These are phyloP conservation scores for Psidium guajava DNA, from an alignment of 345 rosid genomes.

Conservation along the genomic window DNA sequence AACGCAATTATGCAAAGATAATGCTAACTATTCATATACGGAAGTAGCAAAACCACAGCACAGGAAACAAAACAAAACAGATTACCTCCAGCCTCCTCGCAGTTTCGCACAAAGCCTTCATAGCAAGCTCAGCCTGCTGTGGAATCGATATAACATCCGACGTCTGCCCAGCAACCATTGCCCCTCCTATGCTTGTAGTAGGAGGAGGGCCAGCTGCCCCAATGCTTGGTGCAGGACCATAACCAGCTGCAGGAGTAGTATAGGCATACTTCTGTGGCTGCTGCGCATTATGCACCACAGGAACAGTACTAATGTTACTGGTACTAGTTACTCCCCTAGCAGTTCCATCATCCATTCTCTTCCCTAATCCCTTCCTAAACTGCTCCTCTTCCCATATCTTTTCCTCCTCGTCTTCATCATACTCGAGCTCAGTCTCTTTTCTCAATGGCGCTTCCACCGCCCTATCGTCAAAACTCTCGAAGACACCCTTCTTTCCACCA, in stretches of 20 bases:
- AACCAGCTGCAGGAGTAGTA: conserved; percentile 11
- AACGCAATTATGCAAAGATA: neutral
- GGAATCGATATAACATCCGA: conserved; percentile 49
- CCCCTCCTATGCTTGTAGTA: conserved; percentile 48
- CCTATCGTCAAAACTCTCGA: conserved; percentile 45
- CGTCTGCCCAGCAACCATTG: conserved; percentile 28
- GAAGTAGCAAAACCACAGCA: neutral
- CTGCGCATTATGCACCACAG: conserved; percentile 10
- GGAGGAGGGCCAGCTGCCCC: conserved; percentile 18
- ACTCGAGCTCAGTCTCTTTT: conserved; percentile 1
- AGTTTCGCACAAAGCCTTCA: conserved; percentile 52
- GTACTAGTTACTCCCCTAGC: conserved; percentile 12
- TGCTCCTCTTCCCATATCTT: conserved; percentile 95
- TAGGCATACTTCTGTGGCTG: conserved; percentile 19
- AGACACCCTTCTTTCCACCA: conserved; percentile 48
- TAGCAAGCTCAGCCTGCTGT: conserved; percentile 71
- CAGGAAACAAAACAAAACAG: conserved; percentile 3
- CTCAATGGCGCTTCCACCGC: conserved; percentile 6
- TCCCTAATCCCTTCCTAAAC: conserved; percentile 75
- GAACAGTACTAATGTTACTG: conserved; percentile 11
- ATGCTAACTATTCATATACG: neutral
- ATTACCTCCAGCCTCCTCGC: conserved; percentile 54
- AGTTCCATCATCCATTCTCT: conserved; percentile 66
- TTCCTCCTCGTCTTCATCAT: conserved; percentile 72
- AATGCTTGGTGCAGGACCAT: conserved; percentile 11